Base-by-base conservation (phyloP, 2,329 filamentous ascomycete genomes). In the Rhytidhysteron rufulum region DNA sequence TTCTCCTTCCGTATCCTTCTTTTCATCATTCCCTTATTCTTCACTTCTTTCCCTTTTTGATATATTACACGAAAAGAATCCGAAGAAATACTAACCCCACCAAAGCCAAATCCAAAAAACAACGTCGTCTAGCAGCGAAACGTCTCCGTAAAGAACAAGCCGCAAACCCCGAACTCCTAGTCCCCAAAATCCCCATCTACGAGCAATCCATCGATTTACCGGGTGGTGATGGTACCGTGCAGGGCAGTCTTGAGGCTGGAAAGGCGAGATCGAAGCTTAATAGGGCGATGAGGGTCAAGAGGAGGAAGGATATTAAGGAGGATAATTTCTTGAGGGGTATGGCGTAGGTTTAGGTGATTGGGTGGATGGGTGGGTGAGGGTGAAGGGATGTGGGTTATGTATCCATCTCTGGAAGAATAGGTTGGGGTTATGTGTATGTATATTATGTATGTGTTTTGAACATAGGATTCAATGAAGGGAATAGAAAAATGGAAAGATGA, bases 241-340 rank as follows among this genome's bases (percentile, higher is more conserved):
- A 68, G 40, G 74, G 66, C 2, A 70, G 71, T 1, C 53, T 72
- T 33, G 57, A 70, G 45, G 75, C 74, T 2, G 61, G 60, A 24
- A 54, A 59, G 21, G 72, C 78, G 59, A 73, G 85, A 59, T 73
- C 76, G 47, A 79, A 82, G 53, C 70, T 90, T 55, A 84, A 75
- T 50, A 78, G 74, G 68, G 82, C 81, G 24, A 82, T 89, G 85
- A 78, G 86, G 58, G 78, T 78, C 63, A 85, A 88, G 71, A 75
- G 86, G 61, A 80, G 83, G 68, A 79, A 78, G 44, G 79, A 76
- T 67, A 93, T 93, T 60, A 91, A 90, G 79, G 87, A 93, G 74
- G 70, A 68, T 61, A 93, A 93, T 70, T 93, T 89, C 76, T 78
- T 93, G 68, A 86, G 85, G 77, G 79, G 81, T 31, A 88, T 90